Evolutionary conservation across 2,329 filamentous ascomycete species (phyloP), one percentile per base, ranked within the genome.

Genomic region (Colletotrichum plurivorum): DNA sequence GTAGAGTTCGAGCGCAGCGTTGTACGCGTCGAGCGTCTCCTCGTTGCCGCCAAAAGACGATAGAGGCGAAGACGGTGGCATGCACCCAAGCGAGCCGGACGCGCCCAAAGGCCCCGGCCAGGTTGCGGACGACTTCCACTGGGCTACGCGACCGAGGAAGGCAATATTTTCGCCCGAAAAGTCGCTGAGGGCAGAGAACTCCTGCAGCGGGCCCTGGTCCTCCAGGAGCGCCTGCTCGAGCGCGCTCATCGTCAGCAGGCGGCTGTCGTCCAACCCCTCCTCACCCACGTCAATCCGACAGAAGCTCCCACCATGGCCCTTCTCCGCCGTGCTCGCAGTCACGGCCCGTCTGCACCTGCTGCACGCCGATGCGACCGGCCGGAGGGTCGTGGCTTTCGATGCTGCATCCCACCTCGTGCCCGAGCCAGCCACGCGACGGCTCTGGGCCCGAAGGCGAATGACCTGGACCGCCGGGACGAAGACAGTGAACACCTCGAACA

Each of bases 121-220:
- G 0, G 49, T 56, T 10, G 27, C 9, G 0, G 25, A 25, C 8
- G 60, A 54, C 64, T 84, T 85, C 83, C 84, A 89, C 62, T 81
- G 78, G 13, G 79, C 76, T 25, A 88, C 80, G 45, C 79, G 78
- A 22, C 80, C 83, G 1, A 89, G 79, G 77, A 89, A 89, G 36
- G 86, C 82, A 71, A 89, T 85, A 72, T 89, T 89, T 74, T 89
- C 87, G 12, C 86, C 86, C 0, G 86, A 88, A 73, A 89, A 88
- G 70, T 89, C 87, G 64, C 83, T 83, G 0, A 82, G 78, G 2
- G 86, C 86, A 1, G 87, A 85, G 73, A 87, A 89, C 57, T 84
- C 78, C 39, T 87, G 83, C 0, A 89, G 79, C 2, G 82, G 82
- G 1, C 80, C 76, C 1, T 83, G 80, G 71, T 87, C 85, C 62